phyloP scores from a whole-genome alignment of 306 rosid genomes.

The Dalbergia oliveri region DNA sequence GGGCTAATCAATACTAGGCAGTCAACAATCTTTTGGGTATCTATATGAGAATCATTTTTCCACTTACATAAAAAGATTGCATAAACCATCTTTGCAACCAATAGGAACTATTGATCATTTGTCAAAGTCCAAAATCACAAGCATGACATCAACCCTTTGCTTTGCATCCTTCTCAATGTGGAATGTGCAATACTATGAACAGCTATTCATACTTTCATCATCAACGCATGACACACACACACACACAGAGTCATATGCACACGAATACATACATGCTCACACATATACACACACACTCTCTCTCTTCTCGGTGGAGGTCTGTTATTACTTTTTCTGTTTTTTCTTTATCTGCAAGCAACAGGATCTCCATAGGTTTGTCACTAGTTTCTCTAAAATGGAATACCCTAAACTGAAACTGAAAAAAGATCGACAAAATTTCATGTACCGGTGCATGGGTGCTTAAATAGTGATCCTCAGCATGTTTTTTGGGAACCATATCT shows the following conservation, averaged over 20 bases:
- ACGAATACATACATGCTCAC: too few relatives aligned
- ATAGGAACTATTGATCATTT: constrained; percentile 17
- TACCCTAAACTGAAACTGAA: background rate
- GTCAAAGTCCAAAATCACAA: constrained; percentile 3
- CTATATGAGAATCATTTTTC: background rate
- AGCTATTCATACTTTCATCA: background rate
- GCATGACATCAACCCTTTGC: background rate
- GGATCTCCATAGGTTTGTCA: constrained; percentile 8
- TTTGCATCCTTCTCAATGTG: constrained; percentile 3
- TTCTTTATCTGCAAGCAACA: constrained; percentile 25
- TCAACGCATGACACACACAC: too few relatives aligned
- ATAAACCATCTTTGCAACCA: background rate
- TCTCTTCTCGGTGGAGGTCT: background rate
- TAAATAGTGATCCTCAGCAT: constrained; percentile 79
- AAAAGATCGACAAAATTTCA: constrained; percentile 25
- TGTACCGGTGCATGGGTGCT: constrained; percentile 96
- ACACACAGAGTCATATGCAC: too few relatives aligned
- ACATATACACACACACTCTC: background rate
- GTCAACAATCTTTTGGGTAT: background rate
- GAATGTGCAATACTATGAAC: background rate
- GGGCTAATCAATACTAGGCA: constrained; percentile 1
- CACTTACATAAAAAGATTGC: background rate
- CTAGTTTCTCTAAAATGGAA: background rate
- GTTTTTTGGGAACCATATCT: constrained; percentile 84
- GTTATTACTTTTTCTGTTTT: background rate